These are phyloP conservation scores for Anethum foeniculum DNA, from an alignment of 140 eudicot species.

Conservation along the genomic window DNA sequence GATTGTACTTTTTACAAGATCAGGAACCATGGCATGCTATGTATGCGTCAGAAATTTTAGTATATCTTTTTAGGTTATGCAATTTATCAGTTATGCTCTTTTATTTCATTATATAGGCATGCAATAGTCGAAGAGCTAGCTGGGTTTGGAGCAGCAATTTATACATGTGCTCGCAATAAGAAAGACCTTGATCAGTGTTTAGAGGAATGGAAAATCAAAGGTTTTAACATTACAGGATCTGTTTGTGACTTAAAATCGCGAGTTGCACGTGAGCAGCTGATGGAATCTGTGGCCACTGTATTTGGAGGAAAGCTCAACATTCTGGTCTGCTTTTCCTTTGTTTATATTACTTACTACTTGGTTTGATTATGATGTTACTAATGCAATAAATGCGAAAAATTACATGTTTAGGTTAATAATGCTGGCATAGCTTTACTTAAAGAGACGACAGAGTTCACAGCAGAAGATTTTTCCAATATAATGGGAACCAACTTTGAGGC, in stretches of 20 bases:
- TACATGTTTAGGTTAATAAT: conserved; percentile 1
- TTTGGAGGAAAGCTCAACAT: conserved; percentile 31
- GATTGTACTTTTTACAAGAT: background rate
- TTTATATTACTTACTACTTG: background rate
- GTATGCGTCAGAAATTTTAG: background rate
- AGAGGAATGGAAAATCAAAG: conserved; percentile 27
- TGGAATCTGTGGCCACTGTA: conserved; percentile 15
- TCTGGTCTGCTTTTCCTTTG: conserved; percentile 11
- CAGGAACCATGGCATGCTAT: background rate
- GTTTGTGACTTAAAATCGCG: conserved; percentile 11
- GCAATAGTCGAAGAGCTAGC: conserved; percentile 34
- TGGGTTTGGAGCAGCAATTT: conserved; percentile 22
- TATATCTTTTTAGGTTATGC: background rate
- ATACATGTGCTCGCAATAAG: conserved; percentile 28
- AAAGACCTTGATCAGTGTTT: conserved; percentile 20
- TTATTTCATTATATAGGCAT: conserved; percentile 15
- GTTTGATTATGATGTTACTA: background rate
- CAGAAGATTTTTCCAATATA: background rate
- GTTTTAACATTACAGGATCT: conserved; percentile 14
- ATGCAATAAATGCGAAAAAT: background rate
- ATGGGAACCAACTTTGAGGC: background rate
- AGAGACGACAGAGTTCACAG: background rate
- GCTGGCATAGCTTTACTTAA: background rate
- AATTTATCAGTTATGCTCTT: background rate
- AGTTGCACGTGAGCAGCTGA: conserved; percentile 20